Evolutionary conservation across 768 basidiomycete species (phyloP).

Genomic region (Boletus rubroflammeus): DNA sequence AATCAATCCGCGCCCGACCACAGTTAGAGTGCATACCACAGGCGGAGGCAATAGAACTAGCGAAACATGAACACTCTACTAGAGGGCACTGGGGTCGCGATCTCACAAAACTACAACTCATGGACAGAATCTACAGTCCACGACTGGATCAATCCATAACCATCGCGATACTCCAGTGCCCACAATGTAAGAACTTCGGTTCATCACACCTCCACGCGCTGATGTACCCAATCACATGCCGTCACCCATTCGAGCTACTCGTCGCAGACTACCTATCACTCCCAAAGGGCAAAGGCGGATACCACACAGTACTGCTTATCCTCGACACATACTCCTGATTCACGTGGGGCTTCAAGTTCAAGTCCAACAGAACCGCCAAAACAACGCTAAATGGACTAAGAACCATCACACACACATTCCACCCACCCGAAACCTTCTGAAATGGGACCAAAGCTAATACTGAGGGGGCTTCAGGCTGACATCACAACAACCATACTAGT

Average conservation of each 20-base stretch:
- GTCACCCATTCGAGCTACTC: slow-evolving; percentile 33
- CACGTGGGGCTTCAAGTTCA: slow-evolving; percentile 31
- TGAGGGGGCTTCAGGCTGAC: no score
- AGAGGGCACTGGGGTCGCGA: slow-evolving; percentile 11
- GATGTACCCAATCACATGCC: slow-evolving; percentile 34
- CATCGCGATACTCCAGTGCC: slow-evolving; percentile 18
- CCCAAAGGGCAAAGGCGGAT: slow-evolving; percentile 33
- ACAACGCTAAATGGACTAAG: slow-evolving; percentile 12
- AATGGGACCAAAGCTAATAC: no score
- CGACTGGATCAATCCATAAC: slow-evolving; percentile 5
- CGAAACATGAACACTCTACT: neutral
- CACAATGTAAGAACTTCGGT: slow-evolving; percentile 23
- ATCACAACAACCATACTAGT: no score
- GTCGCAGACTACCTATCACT: slow-evolving; percentile 34
- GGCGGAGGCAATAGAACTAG: slow-evolving; percentile 3
- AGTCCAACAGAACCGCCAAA: slow-evolving; percentile 26
- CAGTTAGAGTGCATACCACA: slow-evolving; percentile 2
- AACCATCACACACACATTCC: no score
- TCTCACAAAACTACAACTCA: neutral
- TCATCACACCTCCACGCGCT: slow-evolving; percentile 22
- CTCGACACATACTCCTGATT: slow-evolving; percentile 28
- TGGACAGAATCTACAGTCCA: neutral
- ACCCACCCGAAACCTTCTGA: no score
- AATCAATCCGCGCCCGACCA: neutral
- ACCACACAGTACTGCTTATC: slow-evolving; percentile 26